Conservation (phyloP, 1,284 basidiomycete genomes). For the Trichosporon sp. region DNA sequence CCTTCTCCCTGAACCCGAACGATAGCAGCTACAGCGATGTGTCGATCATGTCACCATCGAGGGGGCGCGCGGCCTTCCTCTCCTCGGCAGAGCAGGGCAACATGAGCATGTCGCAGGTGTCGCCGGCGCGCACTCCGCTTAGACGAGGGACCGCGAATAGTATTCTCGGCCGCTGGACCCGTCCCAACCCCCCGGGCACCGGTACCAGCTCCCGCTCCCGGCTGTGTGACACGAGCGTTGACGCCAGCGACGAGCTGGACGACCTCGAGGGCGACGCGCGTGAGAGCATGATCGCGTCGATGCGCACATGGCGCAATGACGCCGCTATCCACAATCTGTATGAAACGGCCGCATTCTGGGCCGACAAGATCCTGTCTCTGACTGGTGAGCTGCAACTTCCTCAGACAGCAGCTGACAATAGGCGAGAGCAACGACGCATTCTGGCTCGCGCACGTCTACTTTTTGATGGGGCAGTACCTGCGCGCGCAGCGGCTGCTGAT, state of each 20-base stretch:
- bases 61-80: constrained; percentile 12
- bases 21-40: constrained; percentile 13
- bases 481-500: constrained; percentile 88
- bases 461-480: constrained; percentile 89
- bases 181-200: constrained; percentile 3
- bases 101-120: constrained; percentile 21
- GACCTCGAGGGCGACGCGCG: constrained; percentile 56
- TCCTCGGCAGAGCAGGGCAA: constrained; percentile 18
- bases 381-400: constrained; percentile 66
- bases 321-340: constrained; percentile 97
- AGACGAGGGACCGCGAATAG: neutral
- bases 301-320: constrained; percentile 94
- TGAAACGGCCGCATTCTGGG: constrained; percentile 97
- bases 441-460: constrained; percentile 97
- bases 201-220: constrained; percentile 14
- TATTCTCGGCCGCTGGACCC: neutral
- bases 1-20: constrained; percentile 16
- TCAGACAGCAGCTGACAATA: constrained; percentile 36
- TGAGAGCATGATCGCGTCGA: constrained; percentile 78
- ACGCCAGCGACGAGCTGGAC: constrained; percentile 37
- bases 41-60: constrained; percentile 9
- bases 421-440: constrained; percentile 95
- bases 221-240: constrained; percentile 12
- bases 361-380: constrained; percentile 89
- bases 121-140: constrained; percentile 19